Base-by-base conservation (phyloP, 305 asterid species). In the Stenogyne calaminthoides region DNA sequence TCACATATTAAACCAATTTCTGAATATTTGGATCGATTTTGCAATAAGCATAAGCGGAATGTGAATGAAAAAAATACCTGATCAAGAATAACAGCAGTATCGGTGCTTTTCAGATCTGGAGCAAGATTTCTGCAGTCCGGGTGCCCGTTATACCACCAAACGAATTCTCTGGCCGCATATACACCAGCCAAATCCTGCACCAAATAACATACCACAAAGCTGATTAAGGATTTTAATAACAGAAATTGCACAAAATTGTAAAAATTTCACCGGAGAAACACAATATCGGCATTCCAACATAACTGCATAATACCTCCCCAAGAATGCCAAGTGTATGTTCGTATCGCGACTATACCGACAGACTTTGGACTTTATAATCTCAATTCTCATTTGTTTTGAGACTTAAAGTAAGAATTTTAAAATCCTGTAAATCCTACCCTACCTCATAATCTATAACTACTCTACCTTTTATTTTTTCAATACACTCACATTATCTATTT, bases 131-230 rank as follows among this genome's bases (percentile, higher is more conserved):
- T 77, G 79, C 76, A 89, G 81, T 90, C 96, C 46, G 97, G 98
- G 71, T 92, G 99, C 70, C 98, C 96, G 72, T 92, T 90, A 85
- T 95, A 92, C 96, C 98, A 92, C 97, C 99, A 89, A 49, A 92
- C 96, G 80, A 92, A 95, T 76, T 95, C 98, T 82, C 97, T 83
- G 7, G 99, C 92, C 79, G 98, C 80, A 73, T 81, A 62, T 76
- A 88, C 79, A 58, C 96, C 98, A 71, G 78, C 69, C 42, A 89
- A 74, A 19, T 84, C 90, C 99, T 90, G 78, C 64, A 80, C 64
- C 15, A 72, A 27, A 77, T 11, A 32, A 52, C 40, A 52, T 14
- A 67, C 3, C n/a, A 72, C 8, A 79, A 83, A 27, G 46, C 22
- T 44, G 32, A 19, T 65, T 62, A 39, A 5, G 10, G 5, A 40